Evolutionary conservation across 306 rosid species (phyloP).

Genomic region (Prunus mira): DNA sequence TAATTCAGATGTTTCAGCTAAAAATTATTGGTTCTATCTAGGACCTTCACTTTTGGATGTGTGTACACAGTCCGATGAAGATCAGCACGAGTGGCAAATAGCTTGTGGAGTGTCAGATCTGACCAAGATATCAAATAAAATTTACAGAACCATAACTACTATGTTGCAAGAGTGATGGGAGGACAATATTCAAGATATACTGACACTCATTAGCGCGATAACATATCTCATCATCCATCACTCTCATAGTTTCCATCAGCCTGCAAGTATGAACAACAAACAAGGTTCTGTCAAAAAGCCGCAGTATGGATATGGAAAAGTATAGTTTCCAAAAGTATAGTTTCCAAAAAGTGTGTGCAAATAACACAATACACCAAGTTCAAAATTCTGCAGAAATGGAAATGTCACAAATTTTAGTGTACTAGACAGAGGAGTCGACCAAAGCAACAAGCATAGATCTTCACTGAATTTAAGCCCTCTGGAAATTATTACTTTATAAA

Average conservation of each 20-base stretch:
- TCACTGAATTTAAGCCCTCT: conserved; percentile 7
- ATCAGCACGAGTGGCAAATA: conserved; percentile 91
- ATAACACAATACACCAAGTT: conserved; percentile 19
- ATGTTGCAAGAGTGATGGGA: neutral
- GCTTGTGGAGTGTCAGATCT: conserved; percentile 85
- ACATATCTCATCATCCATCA: conserved; percentile 78
- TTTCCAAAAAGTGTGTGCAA: conserved; percentile 11
- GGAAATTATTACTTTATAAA: conserved; percentile 8
- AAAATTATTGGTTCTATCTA: conserved; percentile 37
- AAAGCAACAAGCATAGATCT: conserved; percentile 17
- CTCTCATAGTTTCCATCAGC: conserved; percentile 83
- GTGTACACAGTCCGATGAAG: conserved; percentile 81
- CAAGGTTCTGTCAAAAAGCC: conserved; percentile 10
- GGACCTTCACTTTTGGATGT: conserved; percentile 91
- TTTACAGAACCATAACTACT: conserved; percentile 22
- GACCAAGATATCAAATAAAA: conserved; percentile 32
- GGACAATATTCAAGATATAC: conserved; percentile 26
- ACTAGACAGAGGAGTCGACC: conserved; percentile 14
- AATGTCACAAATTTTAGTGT: conserved; percentile 6
- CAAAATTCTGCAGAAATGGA: conserved; percentile 1
- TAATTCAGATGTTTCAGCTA: conserved; percentile 16
- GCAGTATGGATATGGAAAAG: neutral
- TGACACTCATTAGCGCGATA: conserved; percentile 81
- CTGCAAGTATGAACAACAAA: conserved; percentile 39
- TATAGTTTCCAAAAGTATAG: neutral